Percentiles rank a stretch among this genome's conserved stretches.
These are phyloP conservation scores for Colletotrichum kahawae DNA, from an alignment of 2,329 filamentous ascomycete species.

Conservation along the genomic window DNA sequence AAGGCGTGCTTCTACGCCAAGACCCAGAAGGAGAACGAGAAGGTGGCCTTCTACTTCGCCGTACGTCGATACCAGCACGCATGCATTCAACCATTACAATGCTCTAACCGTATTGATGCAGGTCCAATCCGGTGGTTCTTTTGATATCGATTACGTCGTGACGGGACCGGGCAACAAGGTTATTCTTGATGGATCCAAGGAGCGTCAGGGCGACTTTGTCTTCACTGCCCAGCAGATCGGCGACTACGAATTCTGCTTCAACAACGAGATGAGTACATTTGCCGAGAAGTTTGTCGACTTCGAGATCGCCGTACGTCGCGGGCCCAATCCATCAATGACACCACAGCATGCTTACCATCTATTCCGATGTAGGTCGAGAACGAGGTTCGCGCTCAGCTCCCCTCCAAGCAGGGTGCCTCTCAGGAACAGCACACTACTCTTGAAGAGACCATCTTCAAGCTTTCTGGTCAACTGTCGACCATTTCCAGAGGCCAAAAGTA, in stretches of 20 bases:
- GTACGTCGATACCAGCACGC: constrained; percentile 57
- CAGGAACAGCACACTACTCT: constrained; percentile 88
- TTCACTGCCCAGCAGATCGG: constrained; percentile 89
- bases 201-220: constrained; percentile 95
- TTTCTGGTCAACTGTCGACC: constrained; percentile 90
- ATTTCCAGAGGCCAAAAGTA: constrained; percentile 98
- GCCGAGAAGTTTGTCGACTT: constrained; percentile 98
- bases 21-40: constrained; percentile 78
- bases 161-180: constrained; percentile 80
- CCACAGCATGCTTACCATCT: constrained; percentile 15
- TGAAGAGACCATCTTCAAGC: constrained; percentile 94
- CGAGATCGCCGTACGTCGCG: constrained; percentile 80
- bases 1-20: constrained; percentile 93
- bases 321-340: constrained; percentile 2
- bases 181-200: constrained; percentile 86
- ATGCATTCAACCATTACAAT: not conserved
- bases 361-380: constrained; percentile 76
- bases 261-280: constrained; percentile 98
- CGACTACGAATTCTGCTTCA: constrained; percentile 97
- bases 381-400: constrained; percentile 80
- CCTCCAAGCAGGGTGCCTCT: constrained; percentile 85
- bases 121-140: constrained; percentile 98
- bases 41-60: constrained; percentile 98
- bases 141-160: constrained; percentile 94
- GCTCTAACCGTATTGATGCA: constrained; percentile 39